phyloP scores from a whole-genome alignment of 192 early-diverging fungal genomes.

The Geosiphon pyriformis region DNA sequence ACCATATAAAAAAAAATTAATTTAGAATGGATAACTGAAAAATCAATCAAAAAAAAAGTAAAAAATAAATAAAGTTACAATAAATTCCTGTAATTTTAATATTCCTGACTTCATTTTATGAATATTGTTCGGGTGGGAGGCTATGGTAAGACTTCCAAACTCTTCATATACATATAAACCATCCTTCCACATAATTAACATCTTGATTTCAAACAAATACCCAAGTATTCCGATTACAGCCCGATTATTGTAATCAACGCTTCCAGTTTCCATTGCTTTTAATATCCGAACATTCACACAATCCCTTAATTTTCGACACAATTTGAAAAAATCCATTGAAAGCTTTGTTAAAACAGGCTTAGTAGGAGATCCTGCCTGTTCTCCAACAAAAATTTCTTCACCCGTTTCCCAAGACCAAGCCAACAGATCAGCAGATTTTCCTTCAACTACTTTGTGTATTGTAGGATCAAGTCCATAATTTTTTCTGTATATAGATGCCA shows the following conservation, averaged over 20 bases:
- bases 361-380: constrained; percentile 1
- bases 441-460: constrained; percentile 4
- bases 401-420: not conserved
- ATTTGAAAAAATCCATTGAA: constrained; percentile 11
- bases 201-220: constrained; percentile 9
- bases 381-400: constrained; percentile 8
- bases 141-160: constrained; percentile 13
- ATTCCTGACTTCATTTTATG: constrained; percentile 8
- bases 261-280: not conserved
- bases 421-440: constrained; percentile 7
- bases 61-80: constrained; percentile 6
- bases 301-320: constrained; percentile 10
- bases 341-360: not conserved
- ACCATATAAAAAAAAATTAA: not conserved
- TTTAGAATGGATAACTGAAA: not conserved
- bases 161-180: constrained; percentile 17
- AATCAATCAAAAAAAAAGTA: constrained; percentile 4
- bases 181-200: constrained; percentile 22
- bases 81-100: constrained; percentile 12
- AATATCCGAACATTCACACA: constrained; percentile 15
- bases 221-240: constrained; percentile 3
- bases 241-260: not conserved
- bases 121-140: not conserved
- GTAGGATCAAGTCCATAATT: constrained; percentile 10
- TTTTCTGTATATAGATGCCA: constrained; percentile 7